Conservation (phyloP, 805 yeast species). For the Metschnikowia kofuensis region DNA sequence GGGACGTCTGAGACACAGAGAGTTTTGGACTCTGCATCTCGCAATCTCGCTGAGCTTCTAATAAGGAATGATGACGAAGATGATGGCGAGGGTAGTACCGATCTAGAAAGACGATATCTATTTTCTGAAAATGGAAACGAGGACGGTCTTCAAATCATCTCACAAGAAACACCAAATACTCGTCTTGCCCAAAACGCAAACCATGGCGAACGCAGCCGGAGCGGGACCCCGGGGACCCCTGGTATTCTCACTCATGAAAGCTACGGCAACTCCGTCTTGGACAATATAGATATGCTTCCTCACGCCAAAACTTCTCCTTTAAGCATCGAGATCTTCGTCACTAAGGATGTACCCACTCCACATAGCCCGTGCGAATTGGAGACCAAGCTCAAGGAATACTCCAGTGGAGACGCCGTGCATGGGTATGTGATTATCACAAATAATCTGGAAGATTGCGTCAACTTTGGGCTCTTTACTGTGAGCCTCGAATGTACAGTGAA, state of each 20-base stretch:
- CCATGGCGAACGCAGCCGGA: not conserved
- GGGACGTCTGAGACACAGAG: conserved; percentile 2
- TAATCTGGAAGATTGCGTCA: conserved; percentile 41
- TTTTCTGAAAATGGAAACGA: conserved; percentile 17
- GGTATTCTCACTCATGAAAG: conserved; percentile 16
- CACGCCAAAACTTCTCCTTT: conserved; percentile 41
- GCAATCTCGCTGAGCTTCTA: conserved; percentile 2
- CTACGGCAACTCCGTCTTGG: conserved; percentile 48
- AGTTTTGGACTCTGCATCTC: conserved; percentile 12
- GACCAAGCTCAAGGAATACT: conserved; percentile 44
- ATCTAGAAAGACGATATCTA: conserved; percentile 16
- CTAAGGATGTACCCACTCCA: conserved; percentile 51
- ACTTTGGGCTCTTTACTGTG: conserved; percentile 41
- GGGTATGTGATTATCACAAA: conserved; percentile 49
- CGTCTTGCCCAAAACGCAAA: not conserved
- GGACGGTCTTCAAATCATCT: conserved; percentile 15
- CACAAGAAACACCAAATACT: conserved; percentile 1
- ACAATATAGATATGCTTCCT: conserved; percentile 49
- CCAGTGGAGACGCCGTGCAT: conserved; percentile 40
- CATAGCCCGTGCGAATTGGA: conserved; percentile 38
- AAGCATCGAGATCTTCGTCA: conserved; percentile 48
- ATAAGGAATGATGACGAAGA: conserved; percentile 2
- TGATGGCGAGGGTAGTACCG: conserved; percentile 12
- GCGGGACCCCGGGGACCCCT: conserved; percentile 1
- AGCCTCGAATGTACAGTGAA: conserved; percentile 35